Conservation (phyloP, 1,284 basidiomycete genomes). For the Bjerkandera adusta region DNA sequence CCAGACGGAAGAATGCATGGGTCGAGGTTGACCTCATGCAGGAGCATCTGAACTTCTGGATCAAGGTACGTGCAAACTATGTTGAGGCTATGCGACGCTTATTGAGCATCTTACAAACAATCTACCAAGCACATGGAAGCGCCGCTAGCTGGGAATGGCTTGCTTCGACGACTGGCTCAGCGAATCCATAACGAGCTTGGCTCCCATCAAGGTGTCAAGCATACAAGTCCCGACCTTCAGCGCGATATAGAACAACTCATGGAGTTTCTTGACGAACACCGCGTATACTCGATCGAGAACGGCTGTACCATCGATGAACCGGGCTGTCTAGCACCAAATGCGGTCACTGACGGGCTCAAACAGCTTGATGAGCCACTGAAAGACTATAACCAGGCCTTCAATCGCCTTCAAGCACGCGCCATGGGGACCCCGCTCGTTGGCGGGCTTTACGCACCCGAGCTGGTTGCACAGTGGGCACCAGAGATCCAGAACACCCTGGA, state of each 20-base stretch:
- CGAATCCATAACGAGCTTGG: constrained; percentile 31
- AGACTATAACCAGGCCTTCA: constrained; percentile 17
- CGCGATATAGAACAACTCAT: constrained; percentile 12
- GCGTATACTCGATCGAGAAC: constrained; percentile 11
- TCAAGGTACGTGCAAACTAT: constrained; percentile 23
- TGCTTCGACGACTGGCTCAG: constrained; percentile 30
- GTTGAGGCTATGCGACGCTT: not conserved
- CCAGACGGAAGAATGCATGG: constrained; percentile 29
- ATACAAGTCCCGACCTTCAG: constrained; percentile 26
- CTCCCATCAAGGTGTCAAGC: constrained; percentile 28
- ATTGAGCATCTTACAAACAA: constrained; percentile 13
- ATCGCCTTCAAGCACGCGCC: not conserved
- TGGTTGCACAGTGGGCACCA: not conserved
- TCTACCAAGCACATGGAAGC: constrained; percentile 35
- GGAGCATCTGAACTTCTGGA: constrained; percentile 41
- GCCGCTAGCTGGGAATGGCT: constrained; percentile 41
- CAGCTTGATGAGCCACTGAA: constrained; percentile 10
- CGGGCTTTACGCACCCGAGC: not conserved
- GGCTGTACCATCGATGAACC: constrained; percentile 15
- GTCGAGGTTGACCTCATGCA: constrained; percentile 38
- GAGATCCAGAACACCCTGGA: too few relatives aligned
- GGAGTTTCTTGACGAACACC: constrained; percentile 7
- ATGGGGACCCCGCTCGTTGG: not conserved
- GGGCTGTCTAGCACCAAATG: constrained; percentile 9
- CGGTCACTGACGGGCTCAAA: constrained; percentile 7